Conservation (phyloP, 441 rosid genomes). For the Erodium trifolium region DNA sequence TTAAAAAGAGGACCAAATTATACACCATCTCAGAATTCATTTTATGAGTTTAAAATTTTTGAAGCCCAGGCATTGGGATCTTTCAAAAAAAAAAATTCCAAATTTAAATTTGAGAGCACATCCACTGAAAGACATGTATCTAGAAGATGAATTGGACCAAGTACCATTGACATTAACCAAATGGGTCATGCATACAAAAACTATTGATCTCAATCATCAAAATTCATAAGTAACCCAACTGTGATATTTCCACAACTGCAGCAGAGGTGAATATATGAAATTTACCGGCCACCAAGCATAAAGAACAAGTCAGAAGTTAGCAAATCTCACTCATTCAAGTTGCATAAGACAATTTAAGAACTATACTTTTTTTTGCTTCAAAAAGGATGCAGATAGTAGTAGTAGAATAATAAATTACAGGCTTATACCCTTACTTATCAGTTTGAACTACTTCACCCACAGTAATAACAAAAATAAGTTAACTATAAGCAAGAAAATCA, state of each 20-base stretch:
- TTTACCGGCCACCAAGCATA: conserved; percentile 1
- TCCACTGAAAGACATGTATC: neutral
- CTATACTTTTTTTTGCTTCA: neutral
- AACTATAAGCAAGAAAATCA: neutral
- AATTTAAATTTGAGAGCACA: neutral
- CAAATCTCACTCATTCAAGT: conserved; percentile 6
- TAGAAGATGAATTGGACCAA: conserved; percentile 3
- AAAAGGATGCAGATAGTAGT: neutral
- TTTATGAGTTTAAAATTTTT: neutral
- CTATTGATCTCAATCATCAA: neutral
- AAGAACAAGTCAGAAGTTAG: conserved; percentile 3
- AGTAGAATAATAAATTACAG: neutral
- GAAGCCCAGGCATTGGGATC: neutral
- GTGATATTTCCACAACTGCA: neutral
- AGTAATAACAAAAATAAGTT: neutral
- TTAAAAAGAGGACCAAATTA: neutral
- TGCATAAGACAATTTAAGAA: neutral
- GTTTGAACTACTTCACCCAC: conserved; percentile 1
- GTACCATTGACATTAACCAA: conserved; percentile 3
- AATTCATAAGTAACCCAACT: neutral
- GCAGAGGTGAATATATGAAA: neutral
- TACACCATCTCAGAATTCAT: neutral
- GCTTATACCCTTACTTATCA: neutral
- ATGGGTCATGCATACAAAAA: neutral
- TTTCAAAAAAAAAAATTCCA: neutral